Evolutionary conservation across 192 early-diverging fungal species (phyloP).

Genomic region (Coemansia sp.): DNA sequence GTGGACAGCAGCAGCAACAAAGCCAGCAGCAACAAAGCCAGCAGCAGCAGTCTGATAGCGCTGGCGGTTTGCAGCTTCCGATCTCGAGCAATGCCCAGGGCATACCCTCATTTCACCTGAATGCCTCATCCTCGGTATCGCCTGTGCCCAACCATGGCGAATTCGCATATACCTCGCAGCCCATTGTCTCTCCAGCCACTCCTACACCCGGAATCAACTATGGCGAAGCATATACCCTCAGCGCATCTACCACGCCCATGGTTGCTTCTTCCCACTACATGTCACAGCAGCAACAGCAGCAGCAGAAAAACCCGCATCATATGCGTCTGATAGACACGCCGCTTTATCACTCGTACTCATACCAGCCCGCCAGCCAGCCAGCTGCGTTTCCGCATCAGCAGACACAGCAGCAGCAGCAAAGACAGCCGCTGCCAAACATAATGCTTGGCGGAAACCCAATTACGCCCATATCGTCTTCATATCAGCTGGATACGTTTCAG

Average conservation of each 20-base stretch:
- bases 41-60: not conserved
- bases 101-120: not conserved
- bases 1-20: slow-evolving; percentile 4
- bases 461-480: slow-evolving; percentile 20
- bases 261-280: not conserved
- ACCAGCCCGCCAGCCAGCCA: slow-evolving; percentile 19
- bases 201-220: not conserved
- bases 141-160: slow-evolving; percentile 1
- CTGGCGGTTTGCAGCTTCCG: not conserved
- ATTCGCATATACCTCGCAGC: slow-evolving; percentile 1
- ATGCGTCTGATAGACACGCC: slow-evolving; percentile 8
- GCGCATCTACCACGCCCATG: slow-evolving; percentile 9
- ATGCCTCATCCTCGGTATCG: not conserved
- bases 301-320: not conserved
- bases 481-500: slow-evolving; percentile 11
- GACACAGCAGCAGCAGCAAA: slow-evolving; percentile 3
- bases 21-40: slow-evolving; percentile 1
- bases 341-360: slow-evolving; percentile 20
- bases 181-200: not conserved
- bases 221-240: slow-evolving; percentile 7
- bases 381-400: not conserved
- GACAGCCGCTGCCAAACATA: slow-evolving; percentile 12
- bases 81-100: slow-evolving; percentile 2
- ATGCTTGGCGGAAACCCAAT: slow-evolving; percentile 20
- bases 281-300: not conserved